A percentile compares a stretch with the other conserved stretches of the same genome.
Evolutionary conservation across 352 stramenopile genomes (phyloP).

Genomic region (Globisporangium orthogonon): DNA sequence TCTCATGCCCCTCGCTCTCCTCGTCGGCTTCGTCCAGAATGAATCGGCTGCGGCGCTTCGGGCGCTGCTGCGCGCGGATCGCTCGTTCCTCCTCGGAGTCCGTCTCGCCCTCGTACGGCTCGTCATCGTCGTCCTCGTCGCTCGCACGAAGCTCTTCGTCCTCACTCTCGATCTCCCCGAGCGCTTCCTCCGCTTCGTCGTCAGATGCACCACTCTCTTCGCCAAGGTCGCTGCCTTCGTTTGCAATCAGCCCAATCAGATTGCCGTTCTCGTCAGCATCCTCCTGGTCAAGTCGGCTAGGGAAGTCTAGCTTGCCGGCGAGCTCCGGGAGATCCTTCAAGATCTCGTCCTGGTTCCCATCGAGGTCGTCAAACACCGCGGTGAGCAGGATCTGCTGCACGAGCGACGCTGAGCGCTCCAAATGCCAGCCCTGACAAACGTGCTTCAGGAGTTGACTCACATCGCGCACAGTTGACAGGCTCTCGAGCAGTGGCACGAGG

Average conservation of each 20-base stretch:
- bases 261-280: constrained; percentile 82
- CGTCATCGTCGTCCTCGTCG: constrained; percentile 21
- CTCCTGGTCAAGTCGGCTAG: constrained; percentile 70
- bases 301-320: constrained; percentile 62
- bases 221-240: constrained; percentile 64
- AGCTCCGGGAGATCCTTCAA: constrained; percentile 52
- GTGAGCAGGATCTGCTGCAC: constrained; percentile 75
- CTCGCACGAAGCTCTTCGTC: constrained; percentile 22
- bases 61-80: constrained; percentile 13
- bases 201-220: constrained; percentile 42
- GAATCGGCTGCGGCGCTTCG: constrained; percentile 42
- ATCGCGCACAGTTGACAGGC: constrained; percentile 62
- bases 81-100: constrained; percentile 62
- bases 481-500: constrained; percentile 63
- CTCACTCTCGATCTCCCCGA: constrained; percentile 19
- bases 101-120: constrained; percentile 49
- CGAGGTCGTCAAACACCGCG: constrained; percentile 73
- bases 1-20: constrained; percentile 43
- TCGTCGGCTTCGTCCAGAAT: constrained; percentile 79
- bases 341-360: constrained; percentile 77
- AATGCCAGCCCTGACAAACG: constrained; percentile 59
- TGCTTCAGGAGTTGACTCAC: constrained; percentile 53
- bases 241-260: constrained; percentile 54
- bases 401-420: constrained; percentile 42
- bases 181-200: constrained; percentile 17